Evolutionary conservation across 2,329 filamentous ascomycete species (phyloP), one percentile per base, ranked within the genome.

Genomic region (Phoma sp.): DNA sequence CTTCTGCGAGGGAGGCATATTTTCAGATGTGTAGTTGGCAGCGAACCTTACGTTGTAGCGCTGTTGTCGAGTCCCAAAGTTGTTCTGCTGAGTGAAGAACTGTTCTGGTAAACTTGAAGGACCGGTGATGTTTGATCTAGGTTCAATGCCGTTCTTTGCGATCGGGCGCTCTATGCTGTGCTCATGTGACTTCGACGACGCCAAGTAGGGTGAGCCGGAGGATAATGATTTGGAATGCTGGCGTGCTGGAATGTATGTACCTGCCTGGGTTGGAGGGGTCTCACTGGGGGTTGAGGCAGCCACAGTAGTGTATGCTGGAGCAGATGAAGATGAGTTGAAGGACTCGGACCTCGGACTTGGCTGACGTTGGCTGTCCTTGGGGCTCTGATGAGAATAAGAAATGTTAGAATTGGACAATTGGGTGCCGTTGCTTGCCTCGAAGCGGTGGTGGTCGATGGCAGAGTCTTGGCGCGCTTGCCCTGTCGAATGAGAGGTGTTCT

Each of bases 11-110:
- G 61, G 52, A 10, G 62, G 54, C 62, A 65, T 67, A 24, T 58
- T 62, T 39, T 58, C 57, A 14, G 57, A 55, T 3, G 60, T 62
- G 40, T 61, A 60, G 32, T 64, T 61, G 9, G 59, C 62, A 29
- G 61, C 62, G 36, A 67, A 67, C 33, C 64, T 61, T 22, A 67
- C 64, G 62, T 67, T 67, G 59, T 64, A 67, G 36, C 64, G 64
- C 41, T 64, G 61, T 38, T 64, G 62, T 27, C 62, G 62, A 13
- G 61, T 58, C 11, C 52, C 52, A n/a, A 37, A 55, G 32, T 38
- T 56, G 47, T 52, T 52, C 37, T 57, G 40, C 13, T 58, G 52
- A 13, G 53, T 49, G 11, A 52, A 47, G 13, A 48, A 48, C 11
- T 33, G 54, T 30, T 43, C 58, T 29, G 29, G 57, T 30, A 51